Base-by-base conservation (phyloP, 192 early-diverging fungal species). In the Geosiphon pyriformis region DNA sequence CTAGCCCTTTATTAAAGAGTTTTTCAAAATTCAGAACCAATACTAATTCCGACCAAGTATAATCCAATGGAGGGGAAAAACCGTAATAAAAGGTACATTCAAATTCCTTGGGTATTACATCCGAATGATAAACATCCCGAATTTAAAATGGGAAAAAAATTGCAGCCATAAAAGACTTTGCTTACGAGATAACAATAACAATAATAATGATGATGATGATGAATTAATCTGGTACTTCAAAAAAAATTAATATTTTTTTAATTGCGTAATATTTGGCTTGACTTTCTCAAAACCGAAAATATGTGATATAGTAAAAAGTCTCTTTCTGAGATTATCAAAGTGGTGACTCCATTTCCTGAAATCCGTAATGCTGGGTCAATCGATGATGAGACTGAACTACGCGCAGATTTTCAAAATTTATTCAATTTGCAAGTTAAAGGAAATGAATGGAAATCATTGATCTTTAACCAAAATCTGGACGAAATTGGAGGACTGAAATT, bases 401-500 rank as follows among this genome's bases (percentile, higher is more conserved):
- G 30, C 22, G 29, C 12, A 22, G 65, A 57, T 23, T 27, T 67
- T 26, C n/a, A 37, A 11, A 67, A n/a, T 17, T 26, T 67, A 0
- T 27, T 47, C 4, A 29, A 54, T 3, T 15, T n/a, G 10, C 17
- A 56, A 31, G 37, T 22, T 1, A 17, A 22, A 10, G 18, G 4
- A 29, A 29, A 67, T 8, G 27, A 67, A 23, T 67, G 65, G 65
- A 20, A 46, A 53, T 27, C 18, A 10, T 0, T 65, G 22, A 56
- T 56, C 25, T 37, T 56, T 15, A 17, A 25, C 17, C 35, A 67
- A 29, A 7, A 51, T 4, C 37, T 57, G 53, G 53, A 67, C 46
- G 65, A 57, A 56, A 4, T 46, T 29, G 1, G 53, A 33, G 37
- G 29, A 55, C 23, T 67, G 27, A 67, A 67, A 67, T 67, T 57